Conservation (phyloP, 257 asterid species). For the Fraxinus excelsior region DNA sequence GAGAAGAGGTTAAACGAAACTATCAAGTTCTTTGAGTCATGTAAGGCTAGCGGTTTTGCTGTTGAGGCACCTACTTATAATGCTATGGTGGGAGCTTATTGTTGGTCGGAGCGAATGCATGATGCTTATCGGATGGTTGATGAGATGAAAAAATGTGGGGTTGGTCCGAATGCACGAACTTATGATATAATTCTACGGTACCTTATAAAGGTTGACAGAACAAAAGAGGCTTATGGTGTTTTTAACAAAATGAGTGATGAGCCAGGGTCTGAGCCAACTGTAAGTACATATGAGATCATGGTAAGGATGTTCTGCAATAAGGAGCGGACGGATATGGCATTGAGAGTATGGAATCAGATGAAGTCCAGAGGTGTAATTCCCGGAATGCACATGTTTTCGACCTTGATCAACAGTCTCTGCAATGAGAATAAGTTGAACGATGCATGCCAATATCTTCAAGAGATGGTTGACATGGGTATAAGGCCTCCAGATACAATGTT, state of each 20-base stretch:
- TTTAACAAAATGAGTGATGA: slow-evolving; percentile 63
- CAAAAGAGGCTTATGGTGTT: slow-evolving; percentile 56
- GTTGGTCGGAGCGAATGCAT: slow-evolving; percentile 56
- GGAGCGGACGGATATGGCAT: slow-evolving; percentile 63
- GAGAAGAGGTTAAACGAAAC: slow-evolving; percentile 65
- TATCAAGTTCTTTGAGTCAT: slow-evolving; percentile 57
- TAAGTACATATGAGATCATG: slow-evolving; percentile 76
- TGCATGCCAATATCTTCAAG: slow-evolving; percentile 55
- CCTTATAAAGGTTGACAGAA: slow-evolving; percentile 49
- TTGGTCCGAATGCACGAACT: slow-evolving; percentile 77
- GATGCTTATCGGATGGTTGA: slow-evolving; percentile 56
- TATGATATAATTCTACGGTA: slow-evolving; percentile 72
- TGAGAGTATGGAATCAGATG: slow-evolving; percentile 71
- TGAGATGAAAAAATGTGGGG: slow-evolving; percentile 63
- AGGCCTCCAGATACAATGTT: slow-evolving; percentile 73
- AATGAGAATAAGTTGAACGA: slow-evolving; percentile 49
- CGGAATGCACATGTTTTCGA: slow-evolving; percentile 70
- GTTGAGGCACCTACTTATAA: slow-evolving; percentile 74
- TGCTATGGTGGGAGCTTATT: slow-evolving; percentile 82
- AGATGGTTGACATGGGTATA: slow-evolving; percentile 81
- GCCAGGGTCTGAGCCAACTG: slow-evolving; percentile 58
- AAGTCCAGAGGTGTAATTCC: slow-evolving; percentile 74
- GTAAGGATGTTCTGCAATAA: slow-evolving; percentile 78
- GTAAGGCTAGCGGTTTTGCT: slow-evolving; percentile 41
- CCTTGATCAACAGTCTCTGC: slow-evolving; percentile 60